A percentile compares a stretch with the other conserved stretches of the same genome.
phyloP scores from a whole-genome alignment of 495 filamentous ascomycete genomes.

The Aspergillus wentii region DNA sequence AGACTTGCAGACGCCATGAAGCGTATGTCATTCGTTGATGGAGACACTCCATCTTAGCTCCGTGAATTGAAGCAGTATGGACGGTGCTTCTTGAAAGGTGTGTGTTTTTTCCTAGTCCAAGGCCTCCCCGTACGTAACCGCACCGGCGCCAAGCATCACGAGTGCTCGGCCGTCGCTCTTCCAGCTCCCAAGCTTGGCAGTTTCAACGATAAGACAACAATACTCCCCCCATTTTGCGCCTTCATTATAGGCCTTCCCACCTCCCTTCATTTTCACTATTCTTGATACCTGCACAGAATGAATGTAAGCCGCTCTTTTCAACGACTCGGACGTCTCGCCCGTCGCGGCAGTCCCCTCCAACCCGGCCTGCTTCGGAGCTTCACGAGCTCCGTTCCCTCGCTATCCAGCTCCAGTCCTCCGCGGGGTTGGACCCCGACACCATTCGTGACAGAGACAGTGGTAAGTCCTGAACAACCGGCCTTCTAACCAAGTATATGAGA shows the following conservation, averaged over 20 bases:
- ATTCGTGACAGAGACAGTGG: constrained; percentile 75
- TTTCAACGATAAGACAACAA: too few species aligned
- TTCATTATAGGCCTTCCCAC: too few species aligned
- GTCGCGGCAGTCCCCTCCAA: constrained; percentile 3
- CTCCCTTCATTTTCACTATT: background rate
- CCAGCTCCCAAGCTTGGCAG: too few species aligned
- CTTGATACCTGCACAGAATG: constrained; percentile 6
- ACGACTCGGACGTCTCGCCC: constrained; percentile 22
- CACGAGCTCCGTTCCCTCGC: constrained; percentile 25
- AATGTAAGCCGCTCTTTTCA: constrained; percentile 15
- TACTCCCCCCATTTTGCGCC: too few species aligned
- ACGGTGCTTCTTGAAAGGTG: background rate
- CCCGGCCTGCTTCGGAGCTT: constrained; percentile 22
- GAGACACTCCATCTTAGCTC: constrained; percentile 25
- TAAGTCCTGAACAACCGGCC: constrained; percentile 48
- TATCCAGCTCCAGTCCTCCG: constrained; percentile 38
- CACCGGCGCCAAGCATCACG: too few species aligned
- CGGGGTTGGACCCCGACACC: constrained; percentile 61
- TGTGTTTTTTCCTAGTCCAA: too few species aligned
- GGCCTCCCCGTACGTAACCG: constrained; percentile 1
- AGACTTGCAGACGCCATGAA: constrained; percentile 31
- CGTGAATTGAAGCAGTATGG: background rate
- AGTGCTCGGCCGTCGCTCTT: background rate
- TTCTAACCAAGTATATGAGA: constrained; percentile 1
- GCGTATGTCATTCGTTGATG: constrained; percentile 21